phyloP scores from a whole-genome alignment of 1,139 yeast species.

The Yamadazyma mexicana region DNA sequence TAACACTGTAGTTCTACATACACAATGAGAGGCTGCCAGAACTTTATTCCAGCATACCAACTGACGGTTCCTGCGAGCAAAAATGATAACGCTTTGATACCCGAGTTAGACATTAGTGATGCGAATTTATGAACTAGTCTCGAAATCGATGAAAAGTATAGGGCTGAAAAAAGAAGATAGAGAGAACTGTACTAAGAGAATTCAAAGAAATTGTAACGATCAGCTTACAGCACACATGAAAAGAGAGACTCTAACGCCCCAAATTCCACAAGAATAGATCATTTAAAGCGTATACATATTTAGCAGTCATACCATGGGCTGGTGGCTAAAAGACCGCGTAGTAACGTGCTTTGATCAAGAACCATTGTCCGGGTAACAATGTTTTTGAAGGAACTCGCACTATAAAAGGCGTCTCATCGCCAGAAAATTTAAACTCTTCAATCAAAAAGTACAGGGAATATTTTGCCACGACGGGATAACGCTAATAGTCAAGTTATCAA shows the following conservation, averaged over 20 bases:
- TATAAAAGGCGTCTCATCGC: conserved; percentile 1
- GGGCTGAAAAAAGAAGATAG: not conserved
- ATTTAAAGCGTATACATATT: too few species aligned
- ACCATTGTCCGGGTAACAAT: conserved; percentile 1
- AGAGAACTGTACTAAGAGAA: not conserved
- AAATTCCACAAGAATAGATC: too few species aligned
- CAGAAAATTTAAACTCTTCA: conserved; percentile 24
- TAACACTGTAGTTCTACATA: conserved; percentile 30
- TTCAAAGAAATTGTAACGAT: too few species aligned
- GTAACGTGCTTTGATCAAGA: too few species aligned
- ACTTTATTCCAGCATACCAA: conserved; percentile 58
- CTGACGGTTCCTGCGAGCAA: conserved; percentile 37
- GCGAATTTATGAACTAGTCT: not conserved
- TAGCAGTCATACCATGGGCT: too few species aligned
- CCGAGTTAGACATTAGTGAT: conserved; percentile 24
- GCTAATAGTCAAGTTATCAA: conserved; percentile 59
- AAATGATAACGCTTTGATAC: conserved; percentile 25
- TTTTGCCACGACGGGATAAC: conserved; percentile 71
- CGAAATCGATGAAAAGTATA: too few species aligned
- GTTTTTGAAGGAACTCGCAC: not conserved
- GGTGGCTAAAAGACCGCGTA: too few species aligned
- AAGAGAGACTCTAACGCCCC: too few species aligned
- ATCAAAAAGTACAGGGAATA: conserved; percentile 64
- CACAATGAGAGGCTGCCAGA: conserved; percentile 75
- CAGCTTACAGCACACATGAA: too few species aligned